Base-by-base conservation (phyloP, 2,329 filamentous ascomycete genomes). In the Paraconiothyrium brasiliense region DNA sequence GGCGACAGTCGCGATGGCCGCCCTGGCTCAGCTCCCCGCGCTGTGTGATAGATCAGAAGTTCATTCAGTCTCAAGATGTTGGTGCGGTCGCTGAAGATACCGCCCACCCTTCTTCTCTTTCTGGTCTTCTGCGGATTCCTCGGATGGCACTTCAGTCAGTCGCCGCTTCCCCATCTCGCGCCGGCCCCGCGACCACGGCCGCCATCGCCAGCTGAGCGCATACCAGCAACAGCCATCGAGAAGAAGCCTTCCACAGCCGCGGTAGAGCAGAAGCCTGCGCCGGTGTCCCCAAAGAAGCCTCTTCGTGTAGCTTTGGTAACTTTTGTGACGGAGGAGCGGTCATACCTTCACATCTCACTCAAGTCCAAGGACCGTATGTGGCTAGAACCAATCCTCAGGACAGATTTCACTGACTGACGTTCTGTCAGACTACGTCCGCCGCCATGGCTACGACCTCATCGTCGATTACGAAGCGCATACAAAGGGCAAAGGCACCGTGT, bases 361-460 rank as follows among this genome's bases (percentile, higher is more conserved):
- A 75, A 75, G 64, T 78, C 74, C 59, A 78, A 79, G 65, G 73
- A 75, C 48, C 73, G 77, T 79, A 65, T 67, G 75, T 60, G 14
- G 10, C 16, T 5, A 34, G 39, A 41, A 41, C 14, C 3, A n/a
- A 5, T 9, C 44, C 11, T 43, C 41, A 20, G 4, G 32, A 37
- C 22, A 4, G 37, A 41, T 34, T 46, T 50, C 27, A 67, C 60
- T 61, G 47, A 60, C 22, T 6, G 6, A 20, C 20, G 20, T 20
- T 11, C 41, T n/a, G 0, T 4, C 24, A 79, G 78, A 77, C 58
- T 81, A 81, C 52, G 75, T 75, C 0, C 74, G 73, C 44, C 78
- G 76, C 55, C 78, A 81, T 60, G 74, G 75, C 63, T 78, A 80
- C 61, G 78, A 78, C 60, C 67, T 81, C 58, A 67, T 79, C 58